A percentile compares a stretch with the other conserved stretches of the same genome.
Evolutionary conservation across 345 rosid genomes (phyloP).

Genomic region (Durio zibethinus): DNA sequence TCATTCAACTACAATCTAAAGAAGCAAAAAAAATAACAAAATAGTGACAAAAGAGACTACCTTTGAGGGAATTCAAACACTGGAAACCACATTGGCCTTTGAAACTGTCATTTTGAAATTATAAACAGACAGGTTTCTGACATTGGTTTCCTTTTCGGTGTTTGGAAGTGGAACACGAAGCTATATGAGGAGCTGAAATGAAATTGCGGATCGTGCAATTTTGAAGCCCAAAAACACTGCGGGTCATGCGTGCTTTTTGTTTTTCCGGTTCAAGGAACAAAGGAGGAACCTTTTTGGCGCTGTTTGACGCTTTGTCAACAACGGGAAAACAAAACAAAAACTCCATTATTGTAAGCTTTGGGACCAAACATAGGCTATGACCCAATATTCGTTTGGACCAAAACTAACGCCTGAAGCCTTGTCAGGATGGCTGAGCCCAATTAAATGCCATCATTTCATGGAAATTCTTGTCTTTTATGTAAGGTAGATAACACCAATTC

Average conservation of each 20-base stretch:
- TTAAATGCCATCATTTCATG: neutral
- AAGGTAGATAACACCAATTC: neutral
- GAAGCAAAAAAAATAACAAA: neutral
- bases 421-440: neutral
- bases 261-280: neutral
- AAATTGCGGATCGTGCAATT: slow-evolving; percentile 6
- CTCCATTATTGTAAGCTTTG: neutral
- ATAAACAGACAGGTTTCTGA: neutral
- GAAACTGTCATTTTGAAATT: neutral
- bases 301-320: neutral
- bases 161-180: neutral
- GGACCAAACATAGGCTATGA: neutral
- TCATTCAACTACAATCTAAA: neutral
- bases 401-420: neutral
- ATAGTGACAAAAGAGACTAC: neutral
- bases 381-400: neutral
- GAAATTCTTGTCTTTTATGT: neutral
- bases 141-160: neutral
- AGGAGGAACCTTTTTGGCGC: neutral
- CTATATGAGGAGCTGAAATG: neutral
- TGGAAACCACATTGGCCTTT: neutral
- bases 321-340: neutral
- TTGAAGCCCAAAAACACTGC: neutral
- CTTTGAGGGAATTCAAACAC: neutral
- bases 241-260: neutral